Evolutionary conservation across 768 basidiomycete species (phyloP).

Genomic region (Guyanaporus albipodus): DNA sequence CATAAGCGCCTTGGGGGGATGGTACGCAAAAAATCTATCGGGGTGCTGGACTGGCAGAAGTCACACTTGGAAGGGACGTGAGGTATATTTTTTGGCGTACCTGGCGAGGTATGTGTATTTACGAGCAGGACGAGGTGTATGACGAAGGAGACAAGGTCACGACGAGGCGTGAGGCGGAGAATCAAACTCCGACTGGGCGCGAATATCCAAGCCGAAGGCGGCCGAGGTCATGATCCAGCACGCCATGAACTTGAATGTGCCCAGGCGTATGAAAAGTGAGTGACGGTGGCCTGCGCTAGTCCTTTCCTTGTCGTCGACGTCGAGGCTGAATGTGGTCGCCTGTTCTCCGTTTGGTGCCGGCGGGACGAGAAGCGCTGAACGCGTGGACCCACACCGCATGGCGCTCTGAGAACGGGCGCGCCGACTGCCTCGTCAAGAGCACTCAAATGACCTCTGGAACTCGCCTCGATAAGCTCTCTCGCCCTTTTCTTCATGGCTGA

Average conservation of each 20-base stretch:
- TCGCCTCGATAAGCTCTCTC: neutral
- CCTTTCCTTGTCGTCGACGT: no score
- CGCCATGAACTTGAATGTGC: no score
- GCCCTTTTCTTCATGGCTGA: constrained; percentile 9
- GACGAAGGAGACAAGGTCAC: constrained; percentile 35
- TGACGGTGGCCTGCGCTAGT: no score
- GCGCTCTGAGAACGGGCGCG: neutral
- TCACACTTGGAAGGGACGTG: neutral
- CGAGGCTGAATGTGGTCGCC: constrained; percentile 5
- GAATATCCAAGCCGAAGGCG: constrained; percentile 24
- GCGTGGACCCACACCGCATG: constrained; percentile 7
- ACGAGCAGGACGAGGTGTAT: constrained; percentile 23
- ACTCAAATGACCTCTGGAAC: neutral
- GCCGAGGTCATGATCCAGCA: neutral
- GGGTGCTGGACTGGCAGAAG: constrained; percentile 2
- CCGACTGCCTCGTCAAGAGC: constrained; percentile 8
- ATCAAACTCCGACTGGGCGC: constrained; percentile 36
- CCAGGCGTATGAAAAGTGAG: no score
- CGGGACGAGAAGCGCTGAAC: neutral
- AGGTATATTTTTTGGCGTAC: constrained; percentile 24
- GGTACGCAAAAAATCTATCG: constrained; percentile 28
- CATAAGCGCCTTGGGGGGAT: constrained; percentile 22
- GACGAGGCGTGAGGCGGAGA: constrained; percentile 31
- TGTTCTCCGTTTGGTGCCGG: constrained; percentile 14
- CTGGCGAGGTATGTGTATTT: constrained; percentile 17